Percentiles rank a stretch among this genome's conserved stretches.
Conservation (phyloP, 2,329 filamentous ascomycete species). For the Xylariaceae sp. region DNA sequence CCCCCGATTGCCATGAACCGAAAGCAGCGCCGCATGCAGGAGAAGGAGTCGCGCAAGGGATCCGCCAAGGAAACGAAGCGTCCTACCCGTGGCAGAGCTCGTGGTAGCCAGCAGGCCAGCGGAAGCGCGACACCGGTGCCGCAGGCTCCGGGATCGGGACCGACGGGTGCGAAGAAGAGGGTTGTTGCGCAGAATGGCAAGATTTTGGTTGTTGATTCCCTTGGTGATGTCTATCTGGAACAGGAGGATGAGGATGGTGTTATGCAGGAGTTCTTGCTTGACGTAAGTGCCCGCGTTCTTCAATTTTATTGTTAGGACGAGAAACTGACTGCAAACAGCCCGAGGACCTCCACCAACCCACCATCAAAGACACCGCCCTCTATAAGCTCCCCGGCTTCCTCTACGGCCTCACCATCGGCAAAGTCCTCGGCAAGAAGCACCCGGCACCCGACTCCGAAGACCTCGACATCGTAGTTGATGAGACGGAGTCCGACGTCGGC, state of each 20-base stretch:
- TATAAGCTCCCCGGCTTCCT: slow-evolving; percentile 71
- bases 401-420: slow-evolving; percentile 54
- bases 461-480: slow-evolving; percentile 31
- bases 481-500: slow-evolving; percentile 39
- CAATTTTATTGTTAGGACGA: too few species aligned
- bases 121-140: slow-evolving; percentile 52
- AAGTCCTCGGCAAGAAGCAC: slow-evolving; percentile 38
- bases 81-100: slow-evolving; percentile 34
- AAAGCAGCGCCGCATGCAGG: slow-evolving; percentile 81
- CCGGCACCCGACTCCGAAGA: slow-evolving; percentile 32
- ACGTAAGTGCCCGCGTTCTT: too few species aligned
- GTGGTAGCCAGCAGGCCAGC: slow-evolving; percentile 36
- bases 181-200: slow-evolving; percentile 95
- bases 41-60: slow-evolving; percentile 73
- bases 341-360: slow-evolving; percentile 72
- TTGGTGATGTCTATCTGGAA: slow-evolving; percentile 92
- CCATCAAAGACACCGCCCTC: slow-evolving; percentile 75
- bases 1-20: slow-evolving; percentile 65
- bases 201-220: slow-evolving; percentile 83
- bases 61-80: slow-evolving; percentile 51
- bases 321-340: slow-evolving; percentile 44
- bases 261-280: slow-evolving; percentile 76
- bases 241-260: slow-evolving; percentile 84
- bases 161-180: slow-evolving; percentile 74
- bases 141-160: slow-evolving; percentile 47